Conservation (phyloP, 768 basidiomycete species). For the Exidia glandulosa region DNA sequence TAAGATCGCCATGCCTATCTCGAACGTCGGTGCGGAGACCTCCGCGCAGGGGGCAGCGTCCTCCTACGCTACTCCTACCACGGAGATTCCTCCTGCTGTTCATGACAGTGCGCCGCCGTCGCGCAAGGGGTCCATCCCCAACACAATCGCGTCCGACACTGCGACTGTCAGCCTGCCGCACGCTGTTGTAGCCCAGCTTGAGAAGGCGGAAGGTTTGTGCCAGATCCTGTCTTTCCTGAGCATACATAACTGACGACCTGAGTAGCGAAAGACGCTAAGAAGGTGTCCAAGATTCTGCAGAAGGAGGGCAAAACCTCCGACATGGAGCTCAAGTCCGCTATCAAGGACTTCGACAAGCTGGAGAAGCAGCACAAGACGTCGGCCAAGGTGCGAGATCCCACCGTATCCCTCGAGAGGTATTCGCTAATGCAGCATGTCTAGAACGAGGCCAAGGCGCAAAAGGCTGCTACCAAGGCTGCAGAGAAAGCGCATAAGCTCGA, state of each 20-base stretch:
- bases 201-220: slow-evolving; percentile 39
- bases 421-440: slow-evolving; percentile 1
- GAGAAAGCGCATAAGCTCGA: slow-evolving; percentile 52
- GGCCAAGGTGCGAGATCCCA: slow-evolving; percentile 33
- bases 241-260: neutral
- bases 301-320: slow-evolving; percentile 60
- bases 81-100: neutral
- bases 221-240: neutral
- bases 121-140: neutral
- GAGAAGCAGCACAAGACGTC: slow-evolving; percentile 61
- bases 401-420: neutral
- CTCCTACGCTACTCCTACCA: neutral
- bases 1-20: neutral
- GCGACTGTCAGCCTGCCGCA: slow-evolving; percentile 22
- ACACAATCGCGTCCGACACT: neutral
- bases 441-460: slow-evolving; percentile 51
- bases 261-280: slow-evolving; percentile 47
- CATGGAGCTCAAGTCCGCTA: slow-evolving; percentile 44
- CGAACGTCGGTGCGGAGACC: neutral
- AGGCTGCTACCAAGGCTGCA: slow-evolving; percentile 41
- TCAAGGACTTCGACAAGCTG: slow-evolving; percentile 55
- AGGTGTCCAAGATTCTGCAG: slow-evolving; percentile 58
- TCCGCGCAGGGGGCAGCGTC: neutral
- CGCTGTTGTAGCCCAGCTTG: slow-evolving; percentile 41
- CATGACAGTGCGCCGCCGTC: neutral